Evolutionary conservation across 768 basidiomycete species (phyloP).

Genomic region (Tulasnella calospora): DNA sequence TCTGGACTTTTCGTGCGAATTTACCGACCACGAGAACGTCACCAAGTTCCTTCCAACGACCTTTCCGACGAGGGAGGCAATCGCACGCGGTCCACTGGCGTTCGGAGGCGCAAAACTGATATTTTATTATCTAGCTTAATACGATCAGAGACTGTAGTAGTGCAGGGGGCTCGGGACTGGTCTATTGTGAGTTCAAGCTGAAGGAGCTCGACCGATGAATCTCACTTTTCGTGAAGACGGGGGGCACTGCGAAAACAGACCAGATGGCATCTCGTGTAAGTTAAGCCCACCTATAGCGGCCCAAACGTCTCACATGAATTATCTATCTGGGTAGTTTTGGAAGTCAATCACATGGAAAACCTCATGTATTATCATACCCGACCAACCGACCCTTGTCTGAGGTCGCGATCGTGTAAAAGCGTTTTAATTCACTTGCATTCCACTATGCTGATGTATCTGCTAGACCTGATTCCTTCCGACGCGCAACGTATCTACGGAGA

Average conservation of each 20-base stretch:
- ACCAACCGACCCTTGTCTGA: neutral
- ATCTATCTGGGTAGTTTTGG: neutral
- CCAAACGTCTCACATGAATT: neutral
- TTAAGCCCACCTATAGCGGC: neutral
- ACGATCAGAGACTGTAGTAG: neutral
- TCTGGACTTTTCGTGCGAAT: neutral
- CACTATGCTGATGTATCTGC: neutral
- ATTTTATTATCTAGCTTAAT: neutral
- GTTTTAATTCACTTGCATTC: neutral
- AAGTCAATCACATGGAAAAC: neutral
- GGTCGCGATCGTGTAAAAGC: neutral
- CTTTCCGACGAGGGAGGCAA: neutral
- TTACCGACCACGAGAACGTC: neutral
- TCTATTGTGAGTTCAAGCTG: neutral
- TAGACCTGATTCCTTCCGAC: neutral
- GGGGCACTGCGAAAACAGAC: neutral
- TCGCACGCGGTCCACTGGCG: neutral
- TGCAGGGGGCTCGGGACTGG: neutral
- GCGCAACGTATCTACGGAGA: neutral
- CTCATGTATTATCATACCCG: neutral
- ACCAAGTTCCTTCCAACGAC: neutral
- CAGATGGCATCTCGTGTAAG: neutral
- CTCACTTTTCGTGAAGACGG: neutral
- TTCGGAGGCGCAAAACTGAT: neutral
- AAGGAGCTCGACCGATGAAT: neutral